Percentiles rank a stretch among this genome's conserved stretches.
phyloP scores from a whole-genome alignment of 768 basidiomycete genomes.

The Leccinum disarticulatum region DNA sequence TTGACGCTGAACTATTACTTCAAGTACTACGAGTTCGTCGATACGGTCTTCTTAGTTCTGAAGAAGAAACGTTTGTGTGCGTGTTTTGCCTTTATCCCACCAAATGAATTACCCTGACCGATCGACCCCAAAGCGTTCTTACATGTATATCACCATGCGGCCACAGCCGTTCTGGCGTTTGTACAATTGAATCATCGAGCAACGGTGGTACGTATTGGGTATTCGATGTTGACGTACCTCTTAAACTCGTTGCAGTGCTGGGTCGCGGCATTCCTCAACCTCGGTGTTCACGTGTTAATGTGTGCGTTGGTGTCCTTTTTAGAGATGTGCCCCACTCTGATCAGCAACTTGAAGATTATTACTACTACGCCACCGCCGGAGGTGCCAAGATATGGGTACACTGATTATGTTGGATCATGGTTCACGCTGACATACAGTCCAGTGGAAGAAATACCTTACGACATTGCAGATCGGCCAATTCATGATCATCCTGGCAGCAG shows the following conservation, averaged over 20 bases:
- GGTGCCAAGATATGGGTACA: constrained; percentile 22
- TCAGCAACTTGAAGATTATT: constrained; percentile 67
- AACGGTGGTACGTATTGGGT: constrained; percentile 65
- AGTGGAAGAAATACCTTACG: constrained; percentile 30
- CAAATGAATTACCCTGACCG: constrained; percentile 4
- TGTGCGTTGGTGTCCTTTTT: constrained; percentile 49
- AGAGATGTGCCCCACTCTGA: constrained; percentile 1
- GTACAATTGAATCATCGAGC: constrained; percentile 90
- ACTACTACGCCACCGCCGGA: constrained; percentile 95
- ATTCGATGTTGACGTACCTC: background rate
- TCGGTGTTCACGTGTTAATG: constrained; percentile 93
- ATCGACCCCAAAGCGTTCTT: constrained; percentile 65
- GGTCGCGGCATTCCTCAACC: constrained; percentile 86
- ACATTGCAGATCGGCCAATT: constrained; percentile 26
- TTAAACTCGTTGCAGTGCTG: constrained; percentile 61
- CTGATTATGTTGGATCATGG: background rate
- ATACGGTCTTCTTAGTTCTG: constrained; percentile 92
- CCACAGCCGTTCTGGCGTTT: constrained; percentile 89
- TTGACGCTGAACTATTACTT: constrained; percentile 98
- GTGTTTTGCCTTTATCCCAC: constrained; percentile 25
- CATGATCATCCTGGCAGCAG: constrained; percentile 13
- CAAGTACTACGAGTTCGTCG: constrained; percentile 92
- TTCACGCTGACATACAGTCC: background rate
- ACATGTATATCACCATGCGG: constrained; percentile 97
- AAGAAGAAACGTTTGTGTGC: constrained; percentile 96